Percentiles rank a stretch among this genome's conserved stretches.
Evolutionary conservation across 495 filamentous ascomycete genomes (phyloP).

Genomic region (Cetradonia linearis): DNA sequence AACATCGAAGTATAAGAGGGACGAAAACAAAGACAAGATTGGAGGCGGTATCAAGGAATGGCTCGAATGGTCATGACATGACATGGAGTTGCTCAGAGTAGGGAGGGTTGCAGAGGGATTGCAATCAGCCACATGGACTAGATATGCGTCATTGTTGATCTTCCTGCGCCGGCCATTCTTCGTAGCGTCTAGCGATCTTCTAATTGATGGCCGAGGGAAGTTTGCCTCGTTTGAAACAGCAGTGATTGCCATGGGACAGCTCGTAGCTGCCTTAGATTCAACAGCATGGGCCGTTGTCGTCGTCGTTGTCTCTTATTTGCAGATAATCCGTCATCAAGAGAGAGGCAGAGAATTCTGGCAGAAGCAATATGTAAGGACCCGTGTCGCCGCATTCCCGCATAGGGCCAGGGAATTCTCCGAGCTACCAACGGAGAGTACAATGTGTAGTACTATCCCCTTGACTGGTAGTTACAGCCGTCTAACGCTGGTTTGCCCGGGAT

Average conservation of each 20-base stretch:
- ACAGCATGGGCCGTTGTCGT: neutral
- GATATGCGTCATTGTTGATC: conserved; percentile 9
- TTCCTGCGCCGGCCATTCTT: conserved; percentile 3
- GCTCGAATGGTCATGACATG: neutral
- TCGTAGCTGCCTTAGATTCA: neutral
- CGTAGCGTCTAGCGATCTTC: neutral
- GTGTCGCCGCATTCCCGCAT: conserved; percentile 9
- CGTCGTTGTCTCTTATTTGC: neutral
- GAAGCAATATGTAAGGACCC: neutral
- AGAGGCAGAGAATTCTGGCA: neutral
- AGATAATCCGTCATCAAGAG: neutral
- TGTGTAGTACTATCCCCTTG: too few species aligned
- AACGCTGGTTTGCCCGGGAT: too few species aligned
- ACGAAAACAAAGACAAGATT: neutral
- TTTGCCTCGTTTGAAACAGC: neutral
- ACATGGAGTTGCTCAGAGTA: neutral
- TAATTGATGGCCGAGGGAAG: neutral
- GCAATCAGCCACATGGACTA: neutral
- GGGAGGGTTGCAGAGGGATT: neutral
- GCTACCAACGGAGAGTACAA: neutral
- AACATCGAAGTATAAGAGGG: neutral
- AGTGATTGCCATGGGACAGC: neutral
- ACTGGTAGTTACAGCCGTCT: too few species aligned
- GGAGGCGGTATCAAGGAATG: neutral
- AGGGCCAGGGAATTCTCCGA: conserved; percentile 5